A percentile compares a stretch with the other conserved stretches of the same genome.
Evolutionary conservation across 2,329 filamentous ascomycete genomes (phyloP).

Genomic region (Sodiomyces alkalinus): DNA sequence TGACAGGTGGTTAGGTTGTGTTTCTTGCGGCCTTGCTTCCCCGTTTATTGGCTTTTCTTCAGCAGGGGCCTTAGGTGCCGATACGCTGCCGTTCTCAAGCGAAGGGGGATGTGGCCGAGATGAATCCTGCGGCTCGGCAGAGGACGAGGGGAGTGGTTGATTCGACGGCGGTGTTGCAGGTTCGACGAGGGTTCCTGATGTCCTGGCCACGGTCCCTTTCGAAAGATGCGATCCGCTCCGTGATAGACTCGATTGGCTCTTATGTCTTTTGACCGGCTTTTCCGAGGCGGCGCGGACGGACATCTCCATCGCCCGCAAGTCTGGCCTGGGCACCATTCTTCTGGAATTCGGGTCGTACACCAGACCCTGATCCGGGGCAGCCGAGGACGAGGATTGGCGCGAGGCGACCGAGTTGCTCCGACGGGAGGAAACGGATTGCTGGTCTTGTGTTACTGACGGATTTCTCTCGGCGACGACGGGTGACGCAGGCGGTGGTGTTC

Average conservation of each 20-base stretch:
- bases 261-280: slow-evolving; percentile 23
- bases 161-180: slow-evolving; percentile 10
- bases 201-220: slow-evolving; percentile 37
- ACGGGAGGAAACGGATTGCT: slow-evolving; percentile 11
- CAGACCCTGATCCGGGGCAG: slow-evolving; percentile 25
- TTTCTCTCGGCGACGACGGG: slow-evolving; percentile 10
- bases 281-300: slow-evolving; percentile 23
- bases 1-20: no score
- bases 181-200: slow-evolving; percentile 31
- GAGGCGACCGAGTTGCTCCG: slow-evolving; percentile 11
- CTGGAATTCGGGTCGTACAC: slow-evolving; percentile 53
- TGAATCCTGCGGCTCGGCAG: no score
- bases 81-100: no score
- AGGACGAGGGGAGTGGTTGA: no score
- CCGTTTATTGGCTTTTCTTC: no score
- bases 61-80: no score
- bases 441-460: slow-evolving; percentile 8
- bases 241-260: slow-evolving; percentile 18
- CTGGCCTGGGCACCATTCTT: slow-evolving; percentile 38
- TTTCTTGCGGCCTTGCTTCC: no score
- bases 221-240: slow-evolving; percentile 28
- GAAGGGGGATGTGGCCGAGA: no score
- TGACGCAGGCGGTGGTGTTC: slow-evolving; percentile 23
- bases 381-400: slow-evolving; percentile 12
- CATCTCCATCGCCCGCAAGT: slow-evolving; percentile 28